A percentile compares a stretch with the other conserved stretches of the same genome.
Conservation (phyloP, 441 rosid species). For the Arabidopsis hybrid region DNA sequence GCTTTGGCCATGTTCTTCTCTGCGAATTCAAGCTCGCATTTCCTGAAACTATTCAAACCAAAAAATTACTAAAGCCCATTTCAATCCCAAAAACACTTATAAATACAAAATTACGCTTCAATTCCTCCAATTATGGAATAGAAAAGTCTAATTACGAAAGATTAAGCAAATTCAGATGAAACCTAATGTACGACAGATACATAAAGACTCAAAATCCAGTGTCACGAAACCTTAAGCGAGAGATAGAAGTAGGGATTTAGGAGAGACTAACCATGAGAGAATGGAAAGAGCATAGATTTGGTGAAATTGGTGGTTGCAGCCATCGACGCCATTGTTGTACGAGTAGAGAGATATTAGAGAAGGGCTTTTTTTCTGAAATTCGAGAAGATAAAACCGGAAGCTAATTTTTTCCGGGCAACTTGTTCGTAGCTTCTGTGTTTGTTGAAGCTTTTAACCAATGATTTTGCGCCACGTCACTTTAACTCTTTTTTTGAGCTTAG, state of each 20-base stretch:
- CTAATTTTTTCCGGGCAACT: not conserved
- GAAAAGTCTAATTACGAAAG: constrained; percentile 2
- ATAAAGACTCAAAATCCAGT: not conserved
- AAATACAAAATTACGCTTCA: not conserved
- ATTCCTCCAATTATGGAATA: not conserved
- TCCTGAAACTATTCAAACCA: constrained; percentile 19
- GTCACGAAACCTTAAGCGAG: not conserved
- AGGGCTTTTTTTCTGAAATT: not conserved
- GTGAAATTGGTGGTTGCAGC: constrained; percentile 56
- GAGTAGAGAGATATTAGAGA: constrained; percentile 16
- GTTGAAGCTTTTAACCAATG: not conserved
- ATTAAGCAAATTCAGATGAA: not conserved
- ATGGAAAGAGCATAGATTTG: constrained; percentile 46
- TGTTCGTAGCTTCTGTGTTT: not conserved
- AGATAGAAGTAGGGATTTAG: not conserved
- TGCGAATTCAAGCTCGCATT: constrained; percentile 46
- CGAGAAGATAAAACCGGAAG: constrained; percentile 27
- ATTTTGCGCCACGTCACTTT: constrained; percentile 10
- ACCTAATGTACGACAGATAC: too few species aligned
- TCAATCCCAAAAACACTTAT: not conserved
- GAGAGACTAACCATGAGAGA: constrained; percentile 48
- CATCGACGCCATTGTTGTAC: constrained; percentile 61
- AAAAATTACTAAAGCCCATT: not conserved
- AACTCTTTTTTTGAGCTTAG: too few species aligned
- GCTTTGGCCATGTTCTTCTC: constrained; percentile 28